Conservation (phyloP, 73 alveolate genomes). For the Paramecium pentaurelia region DNA sequence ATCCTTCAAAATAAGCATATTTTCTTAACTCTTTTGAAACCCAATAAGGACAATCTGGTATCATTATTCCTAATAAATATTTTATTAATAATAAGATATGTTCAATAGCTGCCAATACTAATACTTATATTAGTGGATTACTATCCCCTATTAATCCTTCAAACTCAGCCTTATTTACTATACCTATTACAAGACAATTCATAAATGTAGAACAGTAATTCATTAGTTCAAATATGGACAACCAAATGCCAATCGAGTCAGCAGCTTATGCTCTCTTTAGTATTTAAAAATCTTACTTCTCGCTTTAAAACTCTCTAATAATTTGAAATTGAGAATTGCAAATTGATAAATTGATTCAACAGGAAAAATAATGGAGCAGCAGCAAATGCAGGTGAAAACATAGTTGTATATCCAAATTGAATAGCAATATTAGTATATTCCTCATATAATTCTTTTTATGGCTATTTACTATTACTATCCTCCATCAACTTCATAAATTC, state of each 20-base stretch:
- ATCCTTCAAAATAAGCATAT: not conserved
- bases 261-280: constrained; percentile 41
- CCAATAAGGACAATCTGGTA: constrained; percentile 40
- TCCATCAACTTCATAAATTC: not conserved
- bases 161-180: not conserved
- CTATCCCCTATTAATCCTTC: not conserved
- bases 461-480: not conserved
- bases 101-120: not conserved
- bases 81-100: not conserved
- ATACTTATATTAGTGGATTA: not conserved
- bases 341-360: not conserved
- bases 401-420: constrained; percentile 20
- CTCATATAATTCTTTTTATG: constrained; percentile 10
- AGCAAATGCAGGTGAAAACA: constrained; percentile 39
- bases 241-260: constrained; percentile 33
- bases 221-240: constrained; percentile 2
- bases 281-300: not conserved
- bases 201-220: constrained; percentile 21
- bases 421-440: constrained; percentile 13
- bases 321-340: not conserved
- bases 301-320: not conserved
- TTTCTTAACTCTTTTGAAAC: constrained; percentile 2
- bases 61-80: not conserved
- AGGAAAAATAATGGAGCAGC: constrained; percentile 32
- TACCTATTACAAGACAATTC: constrained; percentile 15